Conservation (phyloP, 495 filamentous ascomycete genomes). For the Copromyces sp. region DNA sequence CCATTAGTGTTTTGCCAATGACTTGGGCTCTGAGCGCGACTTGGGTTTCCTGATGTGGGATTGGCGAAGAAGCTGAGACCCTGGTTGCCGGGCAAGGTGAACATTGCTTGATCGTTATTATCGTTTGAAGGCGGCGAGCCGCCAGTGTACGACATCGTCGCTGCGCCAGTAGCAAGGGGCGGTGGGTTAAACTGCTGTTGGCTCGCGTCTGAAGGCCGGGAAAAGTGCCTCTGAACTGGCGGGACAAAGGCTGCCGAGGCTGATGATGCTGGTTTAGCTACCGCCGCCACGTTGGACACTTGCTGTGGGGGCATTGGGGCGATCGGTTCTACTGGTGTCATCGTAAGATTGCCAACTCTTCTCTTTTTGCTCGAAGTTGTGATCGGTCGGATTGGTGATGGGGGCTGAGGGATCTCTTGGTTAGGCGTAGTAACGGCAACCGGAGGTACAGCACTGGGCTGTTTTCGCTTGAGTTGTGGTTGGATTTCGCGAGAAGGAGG, state of each 20-base stretch:
- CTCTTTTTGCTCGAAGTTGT: conserved; percentile 7
- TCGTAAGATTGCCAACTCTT: conserved; percentile 3
- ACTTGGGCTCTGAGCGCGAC: conserved; percentile 11
- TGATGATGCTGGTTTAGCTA: not conserved
- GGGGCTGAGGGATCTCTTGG: not conserved
- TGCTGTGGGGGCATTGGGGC: not conserved
- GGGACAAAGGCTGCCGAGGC: conserved; percentile 1
- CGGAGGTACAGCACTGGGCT: not conserved
- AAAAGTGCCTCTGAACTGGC: not conserved
- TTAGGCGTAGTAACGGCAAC: not conserved
- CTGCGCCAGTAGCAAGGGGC: conserved; percentile 5
- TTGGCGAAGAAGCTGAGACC: not conserved
- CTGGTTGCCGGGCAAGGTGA: not conserved
- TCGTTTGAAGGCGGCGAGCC: not conserved
- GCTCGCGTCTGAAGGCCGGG: not conserved
- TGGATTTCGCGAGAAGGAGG: not conserved
- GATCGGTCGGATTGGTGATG: not conserved
- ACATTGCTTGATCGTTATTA: not conserved
- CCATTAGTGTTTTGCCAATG: not conserved
- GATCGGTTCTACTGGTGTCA: conserved; percentile 6
- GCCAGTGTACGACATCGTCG: conserved; percentile 11
- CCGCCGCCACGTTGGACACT: not conserved
- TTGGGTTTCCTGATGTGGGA: conserved; percentile 5
- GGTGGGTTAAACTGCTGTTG: not conserved
- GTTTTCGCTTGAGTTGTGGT: not conserved